phyloP scores from a whole-genome alignment of 352 stramenopile genomes.

The Blastocystis sp. region DNA sequence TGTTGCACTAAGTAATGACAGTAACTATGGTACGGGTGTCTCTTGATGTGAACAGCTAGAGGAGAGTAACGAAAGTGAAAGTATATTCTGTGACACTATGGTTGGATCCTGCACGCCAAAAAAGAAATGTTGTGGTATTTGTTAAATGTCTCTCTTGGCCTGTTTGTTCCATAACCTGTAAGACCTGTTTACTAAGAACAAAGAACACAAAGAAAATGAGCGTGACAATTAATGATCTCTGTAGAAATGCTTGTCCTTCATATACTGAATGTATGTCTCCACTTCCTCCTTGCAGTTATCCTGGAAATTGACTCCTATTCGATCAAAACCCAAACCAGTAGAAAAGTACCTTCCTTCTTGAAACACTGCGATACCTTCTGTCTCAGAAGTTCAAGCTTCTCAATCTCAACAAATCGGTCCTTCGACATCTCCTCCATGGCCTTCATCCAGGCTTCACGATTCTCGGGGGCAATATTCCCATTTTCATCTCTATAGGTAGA shows the following conservation, averaged over 20 bases:
- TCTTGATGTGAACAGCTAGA: neutral
- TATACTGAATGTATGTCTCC: constrained; percentile 40
- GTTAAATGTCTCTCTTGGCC: neutral
- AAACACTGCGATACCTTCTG: constrained; percentile 57
- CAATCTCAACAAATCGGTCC: constrained; percentile 60
- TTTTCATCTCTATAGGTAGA: constrained; percentile 55
- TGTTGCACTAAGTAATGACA: neutral
- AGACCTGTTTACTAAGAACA: neutral
- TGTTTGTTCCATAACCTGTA: neutral
- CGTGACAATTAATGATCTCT: neutral
- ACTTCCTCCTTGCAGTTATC: constrained; percentile 58
- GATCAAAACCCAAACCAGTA: neutral
- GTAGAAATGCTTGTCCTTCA: constrained; percentile 44
- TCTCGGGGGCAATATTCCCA: constrained; percentile 61
- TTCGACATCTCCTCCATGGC: constrained; percentile 53
- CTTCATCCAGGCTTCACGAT: constrained; percentile 47
- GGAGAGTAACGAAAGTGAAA: constrained; percentile 45
- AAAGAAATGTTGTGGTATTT: constrained; percentile 26
- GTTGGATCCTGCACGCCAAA: constrained; percentile 41
- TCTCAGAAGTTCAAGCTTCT: constrained; percentile 32
- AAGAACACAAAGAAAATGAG: neutral
- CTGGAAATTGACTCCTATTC: constrained; percentile 52
- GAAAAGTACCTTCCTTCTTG: constrained; percentile 53
- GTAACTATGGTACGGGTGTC: neutral
- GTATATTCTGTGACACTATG: constrained; percentile 14